Evolutionary conservation across 148 eudicot species (phyloP), one percentile per base, ranked within the genome.

Genomic region (Arbutus unedo): DNA sequence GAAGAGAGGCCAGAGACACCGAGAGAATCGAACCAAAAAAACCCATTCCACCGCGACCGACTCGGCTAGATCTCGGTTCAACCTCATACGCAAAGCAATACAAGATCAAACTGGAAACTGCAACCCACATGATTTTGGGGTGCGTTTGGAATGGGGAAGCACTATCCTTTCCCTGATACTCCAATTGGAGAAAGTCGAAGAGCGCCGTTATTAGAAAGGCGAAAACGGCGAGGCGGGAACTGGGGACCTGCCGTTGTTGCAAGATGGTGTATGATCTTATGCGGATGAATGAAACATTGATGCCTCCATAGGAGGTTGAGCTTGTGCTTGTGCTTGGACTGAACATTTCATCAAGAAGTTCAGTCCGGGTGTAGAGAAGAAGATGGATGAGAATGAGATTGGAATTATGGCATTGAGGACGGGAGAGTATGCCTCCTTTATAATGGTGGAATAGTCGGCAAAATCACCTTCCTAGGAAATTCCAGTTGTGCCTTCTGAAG

Each of bases 71-170:
- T 31, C 45, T 76, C 21, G 56, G n/a, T 15, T 76, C 70, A 9
- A 8, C 45, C 13, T 38, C 31, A 7, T 48, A 76, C 10, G 47
- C 45, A 3, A 76, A 53, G 79, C 79, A 76, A 49, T 74, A 74
- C 56, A 49, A 15, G 25, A 74, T 13, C 53, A 74, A 49, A 48
- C 31, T n/a, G 14, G 6, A 10, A 4, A 74, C 4, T 44, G 49
- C 51, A 18, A 19, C 51, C 19, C 77, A 43, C 54, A 74, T 74
- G 77, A 25, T 43, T 73, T 45, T 73, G 25, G 47, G 66, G 80
- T 77, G 66, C 3, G 66, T 38, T 56, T 77, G 3, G 13, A 77
- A 55, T 18, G 66, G 66, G 41, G 80, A 77, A 55, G 1, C 3
- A 2, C 18, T 3, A 49, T 3, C 49, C 50, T 78, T 78, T 9